Percentiles rank a stretch among this genome's conserved stretches.
Evolutionary conservation across 352 stramenopile species (phyloP).

Genomic region (Phytophthora boehmeriae): DNA sequence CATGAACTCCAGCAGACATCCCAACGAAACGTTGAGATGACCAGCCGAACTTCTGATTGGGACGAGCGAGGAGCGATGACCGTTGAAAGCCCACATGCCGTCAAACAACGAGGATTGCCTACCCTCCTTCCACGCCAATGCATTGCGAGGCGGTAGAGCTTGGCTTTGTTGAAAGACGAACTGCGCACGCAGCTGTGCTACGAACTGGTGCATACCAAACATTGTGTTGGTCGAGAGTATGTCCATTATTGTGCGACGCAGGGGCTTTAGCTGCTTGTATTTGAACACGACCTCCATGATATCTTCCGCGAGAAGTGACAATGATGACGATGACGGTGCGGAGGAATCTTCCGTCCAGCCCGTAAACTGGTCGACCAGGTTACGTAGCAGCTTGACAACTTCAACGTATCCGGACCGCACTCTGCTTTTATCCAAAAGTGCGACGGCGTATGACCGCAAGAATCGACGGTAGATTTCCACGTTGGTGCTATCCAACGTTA

Average conservation of each 20-base stretch:
- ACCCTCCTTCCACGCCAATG: constrained; percentile 1
- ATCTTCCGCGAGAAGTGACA: constrained; percentile 36
- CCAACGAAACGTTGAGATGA: constrained; percentile 22
- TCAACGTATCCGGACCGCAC: constrained; percentile 38
- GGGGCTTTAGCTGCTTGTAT: constrained; percentile 30
- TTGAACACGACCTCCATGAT: constrained; percentile 46
- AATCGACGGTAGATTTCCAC: constrained; percentile 32
- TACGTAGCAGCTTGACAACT: constrained; percentile 30
- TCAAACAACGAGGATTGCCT: constrained; percentile 25
- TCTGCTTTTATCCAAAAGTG: constrained; percentile 38
- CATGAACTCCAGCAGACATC: constrained; percentile 36
- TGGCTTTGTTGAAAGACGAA: constrained; percentile 25
- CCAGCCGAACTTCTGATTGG: constrained; percentile 16
- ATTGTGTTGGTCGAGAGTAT: constrained; percentile 37
- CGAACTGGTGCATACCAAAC: constrained; percentile 43
- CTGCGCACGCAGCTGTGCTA: constrained; percentile 42
- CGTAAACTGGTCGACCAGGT: constrained; percentile 33
- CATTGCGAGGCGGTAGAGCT: background rate
- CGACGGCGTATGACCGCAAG: constrained; percentile 20
- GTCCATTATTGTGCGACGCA: constrained; percentile 32
- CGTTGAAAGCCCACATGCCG: constrained; percentile 34
- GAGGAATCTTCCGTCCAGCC: constrained; percentile 12
- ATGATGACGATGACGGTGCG: constrained; percentile 14
- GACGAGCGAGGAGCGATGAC: constrained; percentile 21
- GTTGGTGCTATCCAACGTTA: constrained; percentile 37